phyloP scores from a whole-genome alignment of 164 flowering plant species.

The Taxillus chinensis region DNA sequence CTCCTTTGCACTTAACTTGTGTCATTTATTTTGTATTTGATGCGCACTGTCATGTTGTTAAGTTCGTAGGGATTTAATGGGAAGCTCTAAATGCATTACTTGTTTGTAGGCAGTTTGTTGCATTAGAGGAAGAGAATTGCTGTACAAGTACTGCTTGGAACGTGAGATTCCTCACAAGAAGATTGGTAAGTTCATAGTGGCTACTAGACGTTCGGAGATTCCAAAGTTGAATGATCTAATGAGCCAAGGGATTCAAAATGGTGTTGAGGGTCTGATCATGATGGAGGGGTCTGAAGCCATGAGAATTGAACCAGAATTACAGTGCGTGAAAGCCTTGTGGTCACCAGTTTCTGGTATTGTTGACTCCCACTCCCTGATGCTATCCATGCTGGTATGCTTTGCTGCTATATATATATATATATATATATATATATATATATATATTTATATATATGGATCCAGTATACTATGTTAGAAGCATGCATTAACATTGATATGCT shows the following conservation, averaged over 20 bases:
- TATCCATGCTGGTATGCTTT: slow-evolving; percentile 59
- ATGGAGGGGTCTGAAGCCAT: slow-evolving; percentile 68
- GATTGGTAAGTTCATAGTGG: slow-evolving; percentile 84
- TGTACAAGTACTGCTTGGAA: slow-evolving; percentile 60
- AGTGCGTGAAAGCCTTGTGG: slow-evolving; percentile 61
- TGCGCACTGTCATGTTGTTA: too few relatives aligned
- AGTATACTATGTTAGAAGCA: too few relatives aligned
- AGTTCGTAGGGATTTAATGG: too few relatives aligned
- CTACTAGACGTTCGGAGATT: slow-evolving; percentile 51
- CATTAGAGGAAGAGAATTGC: slow-evolving; percentile 59
- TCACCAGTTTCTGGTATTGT: slow-evolving; percentile 81
- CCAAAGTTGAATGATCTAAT: slow-evolving; percentile 45
- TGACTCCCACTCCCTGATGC: slow-evolving; percentile 77
- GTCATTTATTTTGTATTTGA: too few relatives aligned
- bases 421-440: too few relatives aligned
- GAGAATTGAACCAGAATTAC: slow-evolving; percentile 64
- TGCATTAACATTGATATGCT: too few relatives aligned
- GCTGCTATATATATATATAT: too few relatives aligned
- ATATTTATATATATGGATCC: too few relatives aligned
- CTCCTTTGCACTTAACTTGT: too few relatives aligned
- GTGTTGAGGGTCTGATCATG: slow-evolving; percentile 67
- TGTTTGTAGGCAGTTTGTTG: slow-evolving; percentile 49
- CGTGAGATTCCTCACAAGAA: slow-evolving; percentile 60
- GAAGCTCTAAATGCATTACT: too few relatives aligned
- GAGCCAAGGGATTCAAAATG: slow-evolving; percentile 50